These are phyloP conservation scores for Leccinum pellstonianum DNA, from an alignment of 768 basidiomycete species.

Conservation along the genomic window DNA sequence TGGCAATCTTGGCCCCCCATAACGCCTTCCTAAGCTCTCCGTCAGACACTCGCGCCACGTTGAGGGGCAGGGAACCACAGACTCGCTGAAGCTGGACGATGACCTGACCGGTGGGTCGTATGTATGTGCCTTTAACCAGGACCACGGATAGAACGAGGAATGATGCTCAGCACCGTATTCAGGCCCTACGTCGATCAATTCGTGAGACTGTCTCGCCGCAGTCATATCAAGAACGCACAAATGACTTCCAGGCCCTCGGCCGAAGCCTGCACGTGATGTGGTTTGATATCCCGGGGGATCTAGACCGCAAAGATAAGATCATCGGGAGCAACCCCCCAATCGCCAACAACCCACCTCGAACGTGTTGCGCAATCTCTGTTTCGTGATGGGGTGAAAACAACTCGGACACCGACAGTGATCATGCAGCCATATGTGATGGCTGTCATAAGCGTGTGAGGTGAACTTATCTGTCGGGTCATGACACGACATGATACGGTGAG, in stretches of 20 bases:
- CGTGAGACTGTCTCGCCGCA: background rate
- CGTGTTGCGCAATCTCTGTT: slow-evolving; percentile 86
- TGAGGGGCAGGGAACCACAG: slow-evolving; percentile 20
- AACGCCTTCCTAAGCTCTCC: slow-evolving; percentile 51
- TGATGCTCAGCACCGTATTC: slow-evolving; percentile 48
- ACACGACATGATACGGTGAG: background rate
- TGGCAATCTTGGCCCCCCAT: slow-evolving; percentile 78
- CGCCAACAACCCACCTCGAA: slow-evolving; percentile 55
- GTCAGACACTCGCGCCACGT: background rate
- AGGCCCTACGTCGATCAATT: slow-evolving; percentile 21
- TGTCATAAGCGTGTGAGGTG: slow-evolving; percentile 34
- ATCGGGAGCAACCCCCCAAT: background rate
- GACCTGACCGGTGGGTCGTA: slow-evolving; percentile 66
- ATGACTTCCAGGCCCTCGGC: slow-evolving; percentile 66
- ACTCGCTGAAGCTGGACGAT: slow-evolving; percentile 40
- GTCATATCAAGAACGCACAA: slow-evolving; percentile 48
- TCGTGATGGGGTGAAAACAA: slow-evolving; percentile 86
- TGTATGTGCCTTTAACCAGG: slow-evolving; percentile 74
- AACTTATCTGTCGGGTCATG: background rate
- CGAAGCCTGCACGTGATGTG: slow-evolving; percentile 54
- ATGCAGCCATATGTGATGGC: slow-evolving; percentile 88
- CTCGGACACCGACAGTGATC: slow-evolving; percentile 89
- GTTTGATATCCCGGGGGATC: slow-evolving; percentile 77
- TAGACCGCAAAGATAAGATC: slow-evolving; percentile 29
- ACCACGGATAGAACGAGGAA: slow-evolving; percentile 83